Evolutionary conservation across 176 grass and related monocot genomes (phyloP).

Genomic region (Microstegium vimineum): DNA sequence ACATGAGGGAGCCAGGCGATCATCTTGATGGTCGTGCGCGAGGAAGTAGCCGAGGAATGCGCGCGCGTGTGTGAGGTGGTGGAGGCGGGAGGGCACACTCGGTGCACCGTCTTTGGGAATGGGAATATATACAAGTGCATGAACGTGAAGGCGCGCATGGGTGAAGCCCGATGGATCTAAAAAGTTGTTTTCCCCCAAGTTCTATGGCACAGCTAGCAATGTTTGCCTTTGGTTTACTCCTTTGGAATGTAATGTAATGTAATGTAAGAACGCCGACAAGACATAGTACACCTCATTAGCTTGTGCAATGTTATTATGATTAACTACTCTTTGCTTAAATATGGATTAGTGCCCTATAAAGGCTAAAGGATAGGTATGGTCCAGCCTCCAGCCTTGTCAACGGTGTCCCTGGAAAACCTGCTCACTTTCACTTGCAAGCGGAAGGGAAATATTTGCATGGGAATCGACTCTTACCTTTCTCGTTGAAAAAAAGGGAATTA

Average conservation of each 20-base stretch:
- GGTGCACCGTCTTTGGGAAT: constrained; percentile 37
- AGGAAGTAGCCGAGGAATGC: neutral
- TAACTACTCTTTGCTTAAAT: neutral
- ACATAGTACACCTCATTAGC: neutral
- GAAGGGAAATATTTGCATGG: too few relatives aligned
- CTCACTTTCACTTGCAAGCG: too few relatives aligned
- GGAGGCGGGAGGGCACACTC: neutral
- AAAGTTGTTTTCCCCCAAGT: constrained; percentile 32
- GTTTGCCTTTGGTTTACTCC: constrained; percentile 4
- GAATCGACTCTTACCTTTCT: too few relatives aligned
- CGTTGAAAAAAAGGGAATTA: too few relatives aligned
- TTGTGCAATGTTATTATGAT: constrained; percentile 1
- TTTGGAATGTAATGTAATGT: neutral
- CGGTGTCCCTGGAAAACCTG: too few relatives aligned
- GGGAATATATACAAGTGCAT: constrained; percentile 49
- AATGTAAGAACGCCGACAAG: constrained; percentile 16
- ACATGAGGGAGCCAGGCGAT: constrained; percentile 13
- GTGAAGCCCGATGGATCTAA: constrained; percentile 35
- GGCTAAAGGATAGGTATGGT: neutral
- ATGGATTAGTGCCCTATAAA: neutral
- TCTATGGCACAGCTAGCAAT: constrained; percentile 27
- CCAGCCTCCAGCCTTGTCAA: neutral
- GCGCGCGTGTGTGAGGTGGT: neutral
- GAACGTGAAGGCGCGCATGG: constrained; percentile 30
- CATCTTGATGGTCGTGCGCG: neutral